phyloP scores from a whole-genome alignment of 1,139 yeast species.

The Pneumocystis canis region DNA sequence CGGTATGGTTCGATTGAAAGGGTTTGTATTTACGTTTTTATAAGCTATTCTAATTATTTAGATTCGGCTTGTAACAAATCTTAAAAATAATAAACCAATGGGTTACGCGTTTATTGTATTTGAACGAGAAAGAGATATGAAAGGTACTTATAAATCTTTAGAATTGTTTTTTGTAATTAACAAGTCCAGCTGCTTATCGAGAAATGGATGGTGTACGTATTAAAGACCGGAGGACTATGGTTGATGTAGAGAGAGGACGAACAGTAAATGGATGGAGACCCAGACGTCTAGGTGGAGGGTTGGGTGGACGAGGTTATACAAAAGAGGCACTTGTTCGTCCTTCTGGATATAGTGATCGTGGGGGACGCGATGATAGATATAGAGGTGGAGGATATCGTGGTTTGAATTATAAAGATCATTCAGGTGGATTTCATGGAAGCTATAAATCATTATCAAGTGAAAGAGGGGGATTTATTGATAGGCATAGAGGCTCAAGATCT shows the following conservation, averaged over 20 bases:
- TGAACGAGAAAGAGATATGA: slow-evolving; percentile 44
- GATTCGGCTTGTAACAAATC: slow-evolving; percentile 52
- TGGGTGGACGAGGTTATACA: slow-evolving; percentile 47
- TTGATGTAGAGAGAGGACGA: slow-evolving; percentile 77
- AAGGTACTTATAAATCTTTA: slow-evolving; percentile 18
- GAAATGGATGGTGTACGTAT: slow-evolving; percentile 43
- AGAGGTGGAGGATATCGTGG: not conserved
- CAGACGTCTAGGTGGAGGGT: slow-evolving; percentile 57
- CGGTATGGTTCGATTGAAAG: slow-evolving; percentile 58
- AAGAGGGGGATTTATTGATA: not conserved
- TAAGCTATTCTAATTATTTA: slow-evolving; percentile 13
- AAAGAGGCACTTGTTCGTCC: not conserved
- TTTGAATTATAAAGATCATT: not conserved
- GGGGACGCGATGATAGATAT: not conserved
- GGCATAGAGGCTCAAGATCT: not conserved
- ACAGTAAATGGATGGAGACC: slow-evolving; percentile 70
- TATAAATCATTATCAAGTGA: not conserved
- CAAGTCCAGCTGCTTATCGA: slow-evolving; percentile 32
- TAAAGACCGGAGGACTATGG: slow-evolving; percentile 42
- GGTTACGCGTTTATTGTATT: slow-evolving; percentile 82
- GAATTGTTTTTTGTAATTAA: slow-evolving; percentile 9
- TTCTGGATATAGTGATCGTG: not conserved
- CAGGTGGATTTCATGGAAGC: not conserved
- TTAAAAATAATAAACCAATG: slow-evolving; percentile 37
- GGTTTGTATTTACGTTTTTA: slow-evolving; percentile 13